Conservation (phyloP, 768 basidiomycete species). For the Pilatotrama ljubarskyi region DNA sequence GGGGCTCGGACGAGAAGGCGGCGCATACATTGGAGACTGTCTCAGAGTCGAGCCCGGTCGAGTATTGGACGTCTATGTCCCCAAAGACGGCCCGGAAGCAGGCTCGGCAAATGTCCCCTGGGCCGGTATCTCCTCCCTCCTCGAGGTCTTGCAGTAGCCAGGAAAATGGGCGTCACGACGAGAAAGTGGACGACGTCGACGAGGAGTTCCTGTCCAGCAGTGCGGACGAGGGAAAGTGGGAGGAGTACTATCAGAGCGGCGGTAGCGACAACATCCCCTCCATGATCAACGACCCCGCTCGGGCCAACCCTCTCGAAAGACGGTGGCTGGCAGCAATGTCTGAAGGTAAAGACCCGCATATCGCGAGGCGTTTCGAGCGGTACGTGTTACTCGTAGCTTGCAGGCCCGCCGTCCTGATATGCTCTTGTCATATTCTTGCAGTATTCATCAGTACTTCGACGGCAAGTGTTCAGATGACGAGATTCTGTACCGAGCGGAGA, state of each 20-base stretch:
- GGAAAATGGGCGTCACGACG: conserved; percentile 28
- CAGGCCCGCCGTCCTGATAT: background rate
- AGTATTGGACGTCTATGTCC: conserved; percentile 53
- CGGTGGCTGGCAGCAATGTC: conserved; percentile 92
- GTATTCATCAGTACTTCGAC: conserved; percentile 92
- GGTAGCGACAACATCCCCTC: conserved; percentile 52
- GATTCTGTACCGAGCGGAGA: conserved; percentile 86
- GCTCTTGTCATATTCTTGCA: conserved; percentile 30
- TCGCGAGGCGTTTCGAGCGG: conserved; percentile 78
- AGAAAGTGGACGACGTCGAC: conserved; percentile 30
- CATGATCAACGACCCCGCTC: conserved; percentile 80
- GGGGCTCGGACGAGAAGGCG: conserved; percentile 21
- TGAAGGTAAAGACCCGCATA: conserved; percentile 68
- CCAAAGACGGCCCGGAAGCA: conserved; percentile 53
- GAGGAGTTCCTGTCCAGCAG: conserved; percentile 25
- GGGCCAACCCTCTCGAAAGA: conserved; percentile 76
- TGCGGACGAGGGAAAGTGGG: conserved; percentile 35
- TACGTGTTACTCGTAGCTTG: conserved; percentile 38
- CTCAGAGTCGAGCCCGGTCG: conserved; percentile 25
- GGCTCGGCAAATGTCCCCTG: conserved; percentile 41
- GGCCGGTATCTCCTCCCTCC: conserved; percentile 28
- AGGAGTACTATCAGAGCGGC: conserved; percentile 40
- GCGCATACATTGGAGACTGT: conserved; percentile 19
- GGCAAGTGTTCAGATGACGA: conserved; percentile 91
- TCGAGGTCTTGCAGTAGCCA: conserved; percentile 15